Base-by-base conservation (phyloP, 345 rosid genomes). In the Linum trigynum region DNA sequence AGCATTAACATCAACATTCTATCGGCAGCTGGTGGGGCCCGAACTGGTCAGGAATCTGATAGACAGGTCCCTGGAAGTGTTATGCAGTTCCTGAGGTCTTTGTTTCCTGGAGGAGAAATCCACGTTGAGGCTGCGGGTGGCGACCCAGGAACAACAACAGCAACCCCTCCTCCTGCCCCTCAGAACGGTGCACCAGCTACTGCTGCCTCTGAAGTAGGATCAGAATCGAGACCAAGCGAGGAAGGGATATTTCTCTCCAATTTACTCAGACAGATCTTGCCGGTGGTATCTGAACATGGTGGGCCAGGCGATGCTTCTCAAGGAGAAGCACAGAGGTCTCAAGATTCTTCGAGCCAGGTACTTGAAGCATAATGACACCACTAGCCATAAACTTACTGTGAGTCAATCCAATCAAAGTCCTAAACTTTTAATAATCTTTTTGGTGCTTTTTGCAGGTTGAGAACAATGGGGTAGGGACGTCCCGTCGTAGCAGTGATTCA, bases 181-280 rank as follows among this genome's bases (percentile, higher is more conserved):
- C 76, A 71, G 59, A 73, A 73, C 67, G 72, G 64, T 9, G 73
- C 70, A 40, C 55, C 74, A 57, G 60, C 84, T 15, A 53, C 63
- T 60, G 61, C 72, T 39, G 32, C 32, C 32, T 17, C 70, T 64
- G 71, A 57, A 41, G 81, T 73, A 66, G 53, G 53, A 48, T 48
- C 81, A 57, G 86, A 79, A 66, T 45, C 80, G 43, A 75, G 65
- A 35, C 69, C 66, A 63, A 79, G 75, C 9, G 82, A 81, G 45
- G 85, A 87, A 73, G 95, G 87, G 55, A 63, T 83, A 58, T 79
- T 82, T 70, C 74, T 88, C 61, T 88, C 91, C 10, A 78, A 79
- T 76, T 64, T 88, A 76, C 87, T 88, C 64, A 79, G 59, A 12
- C 85, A 78, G 78, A 81, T 88, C 67, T 80, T 88, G 79, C 95